These are phyloP conservation scores for Amylocarpus encephaloides DNA, from an alignment of 2,329 filamentous ascomycete genomes.

Conservation along the genomic window DNA sequence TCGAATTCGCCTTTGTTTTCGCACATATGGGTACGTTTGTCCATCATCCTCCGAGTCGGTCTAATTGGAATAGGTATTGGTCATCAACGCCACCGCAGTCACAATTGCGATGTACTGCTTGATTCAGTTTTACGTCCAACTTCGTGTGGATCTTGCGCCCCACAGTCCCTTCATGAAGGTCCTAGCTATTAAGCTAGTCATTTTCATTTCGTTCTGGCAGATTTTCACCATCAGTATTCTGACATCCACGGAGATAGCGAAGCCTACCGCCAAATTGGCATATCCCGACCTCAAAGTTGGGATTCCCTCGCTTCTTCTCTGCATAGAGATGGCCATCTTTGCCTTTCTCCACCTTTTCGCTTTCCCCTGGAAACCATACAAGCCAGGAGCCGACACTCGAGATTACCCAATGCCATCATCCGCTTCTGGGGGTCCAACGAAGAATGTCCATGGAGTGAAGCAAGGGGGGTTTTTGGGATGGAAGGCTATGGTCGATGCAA, in stretches of 20 bases:
- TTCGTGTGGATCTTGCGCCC: constrained; percentile 60
- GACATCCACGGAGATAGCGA: constrained; percentile 51
- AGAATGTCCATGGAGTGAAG: constrained; percentile 43
- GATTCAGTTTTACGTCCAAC: constrained; percentile 79
- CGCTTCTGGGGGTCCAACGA: constrained; percentile 34
- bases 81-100: constrained; percentile 65
- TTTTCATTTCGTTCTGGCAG: constrained; percentile 91
- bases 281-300: constrained; percentile 75
- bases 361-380: constrained; percentile 70
- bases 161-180: constrained; percentile 75
- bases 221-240: constrained; percentile 55
- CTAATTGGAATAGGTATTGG: constrained; percentile 44
- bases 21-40: constrained; percentile 67
- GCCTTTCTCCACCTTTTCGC: constrained; percentile 73
- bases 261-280: constrained; percentile 54
- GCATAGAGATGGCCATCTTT: constrained; percentile 80
- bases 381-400: constrained; percentile 21
- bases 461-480: constrained; percentile 59
- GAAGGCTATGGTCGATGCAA: constrained; percentile 61
- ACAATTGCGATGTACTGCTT: constrained; percentile 84
- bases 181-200: constrained; percentile 80
- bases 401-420: constrained; percentile 23
- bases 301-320: constrained; percentile 70
- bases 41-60: background rate
- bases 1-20: constrained; percentile 72